Evolutionary conservation across 129 eudicot genomes (phyloP).

Genomic region (Flaveria sonorensis): DNA sequence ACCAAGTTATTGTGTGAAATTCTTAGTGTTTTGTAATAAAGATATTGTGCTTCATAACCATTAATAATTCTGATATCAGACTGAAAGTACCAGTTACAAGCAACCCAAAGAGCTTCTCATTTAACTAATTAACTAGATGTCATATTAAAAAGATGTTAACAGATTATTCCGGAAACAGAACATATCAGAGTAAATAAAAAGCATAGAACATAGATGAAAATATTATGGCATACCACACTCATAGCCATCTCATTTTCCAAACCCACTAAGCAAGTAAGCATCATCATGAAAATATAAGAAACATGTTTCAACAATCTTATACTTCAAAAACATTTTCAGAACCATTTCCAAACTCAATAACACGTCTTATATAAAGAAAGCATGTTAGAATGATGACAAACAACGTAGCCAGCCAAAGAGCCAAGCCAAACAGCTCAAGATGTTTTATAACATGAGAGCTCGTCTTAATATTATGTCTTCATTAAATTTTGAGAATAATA

Average conservation of each 20-base stretch:
- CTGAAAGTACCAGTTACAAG: constrained; percentile 6
- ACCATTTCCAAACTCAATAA: no score
- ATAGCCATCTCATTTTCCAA: constrained; percentile 5
- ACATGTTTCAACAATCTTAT: constrained; percentile 10
- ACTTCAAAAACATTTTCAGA: constrained; percentile 1
- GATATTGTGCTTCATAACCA: constrained; percentile 15
- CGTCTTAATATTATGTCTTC: constrained; percentile 6
- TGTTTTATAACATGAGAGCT: constrained; percentile 8
- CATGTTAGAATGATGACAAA: neutral
- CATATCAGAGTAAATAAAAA: neutral
- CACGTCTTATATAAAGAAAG: neutral
- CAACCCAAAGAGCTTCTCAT: constrained; percentile 11
- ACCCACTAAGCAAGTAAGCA: neutral
- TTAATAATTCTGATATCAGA: constrained; percentile 2
- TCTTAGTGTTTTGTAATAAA: constrained; percentile 18
- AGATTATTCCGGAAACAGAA: constrained; percentile 19
- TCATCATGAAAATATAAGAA: neutral
- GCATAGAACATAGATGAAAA: neutral
- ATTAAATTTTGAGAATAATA: neutral
- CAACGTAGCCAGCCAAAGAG: constrained; percentile 8
- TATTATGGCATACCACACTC: constrained; percentile 13
- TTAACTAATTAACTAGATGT: constrained; percentile 2
- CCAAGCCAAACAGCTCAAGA: neutral
- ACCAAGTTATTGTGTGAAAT: constrained; percentile 28
- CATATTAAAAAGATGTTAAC: constrained; percentile 1